These are phyloP conservation scores for Musa schizocarpa DNA, from an alignment of 176 grass and related monocot species.

Conservation along the genomic window DNA sequence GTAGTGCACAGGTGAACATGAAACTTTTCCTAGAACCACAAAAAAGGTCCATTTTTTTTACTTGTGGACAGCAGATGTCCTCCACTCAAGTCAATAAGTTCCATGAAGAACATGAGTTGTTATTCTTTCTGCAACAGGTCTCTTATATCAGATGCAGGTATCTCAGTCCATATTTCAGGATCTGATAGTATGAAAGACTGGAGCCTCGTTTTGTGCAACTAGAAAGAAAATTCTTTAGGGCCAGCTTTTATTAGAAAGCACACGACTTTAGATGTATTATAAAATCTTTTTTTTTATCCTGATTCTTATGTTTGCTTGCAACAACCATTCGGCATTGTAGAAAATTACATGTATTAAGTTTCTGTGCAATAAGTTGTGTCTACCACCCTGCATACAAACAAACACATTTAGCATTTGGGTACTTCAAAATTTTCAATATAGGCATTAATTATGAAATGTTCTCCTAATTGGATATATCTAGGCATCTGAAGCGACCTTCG, in stretches of 20 bases:
- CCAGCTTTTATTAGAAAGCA: neutral
- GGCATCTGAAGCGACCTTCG: neutral
- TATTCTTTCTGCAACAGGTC: too few relatives aligned
- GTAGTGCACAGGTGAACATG: slow-evolving; percentile 69
- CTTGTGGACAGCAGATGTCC: too few relatives aligned
- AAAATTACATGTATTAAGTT: neutral
- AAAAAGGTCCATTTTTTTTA: too few relatives aligned
- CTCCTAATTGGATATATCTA: neutral
- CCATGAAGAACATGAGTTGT: too few relatives aligned
- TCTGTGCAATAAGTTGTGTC: neutral
- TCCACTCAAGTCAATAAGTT: too few relatives aligned
- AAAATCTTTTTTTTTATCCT: neutral
- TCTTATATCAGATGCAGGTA: too few relatives aligned
- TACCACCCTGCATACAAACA: neutral
- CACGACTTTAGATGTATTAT: neutral
- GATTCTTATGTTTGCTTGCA: neutral
- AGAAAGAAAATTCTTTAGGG: too few relatives aligned
- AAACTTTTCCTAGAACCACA: neutral
- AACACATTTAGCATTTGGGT: neutral
- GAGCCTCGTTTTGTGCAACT: neutral
- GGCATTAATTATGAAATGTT: neutral
- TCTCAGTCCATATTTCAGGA: too few relatives aligned
- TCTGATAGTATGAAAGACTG: too few relatives aligned
- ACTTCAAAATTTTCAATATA: neutral
- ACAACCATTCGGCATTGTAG: neutral